phyloP scores from a whole-genome alignment of 176 grass and related monocot species.

The Oryza nivara region DNA sequence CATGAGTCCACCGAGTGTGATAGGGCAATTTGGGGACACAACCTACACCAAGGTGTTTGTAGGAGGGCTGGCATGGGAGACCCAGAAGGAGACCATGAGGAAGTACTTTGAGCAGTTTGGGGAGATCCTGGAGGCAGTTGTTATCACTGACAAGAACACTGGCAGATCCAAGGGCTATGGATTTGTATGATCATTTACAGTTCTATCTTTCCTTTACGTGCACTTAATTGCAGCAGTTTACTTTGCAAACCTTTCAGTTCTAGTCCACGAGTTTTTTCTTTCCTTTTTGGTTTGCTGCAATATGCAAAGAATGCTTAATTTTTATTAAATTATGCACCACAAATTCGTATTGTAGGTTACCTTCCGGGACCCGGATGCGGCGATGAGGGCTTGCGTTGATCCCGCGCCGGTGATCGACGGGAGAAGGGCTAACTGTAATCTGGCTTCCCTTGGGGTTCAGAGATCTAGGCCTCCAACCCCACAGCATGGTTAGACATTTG shows the following conservation, averaged over 20 bases:
- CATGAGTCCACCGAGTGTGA: slow-evolving; percentile 69
- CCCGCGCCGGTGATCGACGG: slow-evolving; percentile 95
- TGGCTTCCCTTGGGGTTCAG: slow-evolving; percentile 93
- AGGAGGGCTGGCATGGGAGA: slow-evolving; percentile 96
- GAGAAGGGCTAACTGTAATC: slow-evolving; percentile 95
- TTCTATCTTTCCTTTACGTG: not conserved
- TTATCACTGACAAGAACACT: slow-evolving; percentile 97
- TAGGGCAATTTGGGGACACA: slow-evolving; percentile 94
- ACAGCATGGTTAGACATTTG: slow-evolving; percentile 65
- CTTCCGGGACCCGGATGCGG: slow-evolving; percentile 86
- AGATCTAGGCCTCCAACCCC: slow-evolving; percentile 84
- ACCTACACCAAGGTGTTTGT: slow-evolving; percentile 99
- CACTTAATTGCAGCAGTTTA: slow-evolving; percentile 39
- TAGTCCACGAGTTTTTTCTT: not conserved
- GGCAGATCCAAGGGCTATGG: slow-evolving; percentile 99
- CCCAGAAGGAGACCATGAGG: slow-evolving; percentile 94
- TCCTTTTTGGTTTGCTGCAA: not conserved
- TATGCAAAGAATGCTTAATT: slow-evolving; percentile 23
- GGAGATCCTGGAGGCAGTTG: slow-evolving; percentile 95
- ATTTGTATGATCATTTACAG: slow-evolving; percentile 65
- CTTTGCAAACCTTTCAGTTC: not conserved
- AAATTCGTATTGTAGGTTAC: slow-evolving; percentile 69
- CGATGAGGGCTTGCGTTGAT: slow-evolving; percentile 89
- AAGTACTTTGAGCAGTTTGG: slow-evolving; percentile 99
- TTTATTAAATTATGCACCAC: slow-evolving; percentile 26